phyloP scores from a whole-genome alignment of 345 rosid species.

The sweet orange (Citrus sinensis) region DVS_A1.0 CM039164.1:24717501-24718000 shows the following conservation, averaged over 20 bases:
- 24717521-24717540: background rate
- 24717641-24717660: too few relatives aligned
- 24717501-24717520: background rate
- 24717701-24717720: background rate
- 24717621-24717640: background rate
- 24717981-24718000: constrained; percentile 82
- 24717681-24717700: background rate
- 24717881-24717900: constrained; percentile 91
- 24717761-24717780: background rate
- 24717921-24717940: constrained; percentile 87
- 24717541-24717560: background rate
- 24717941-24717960: constrained; percentile 98
- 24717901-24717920: constrained; percentile 79
- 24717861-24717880: constrained; percentile 87
- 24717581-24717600: background rate
- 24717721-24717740: background rate
- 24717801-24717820: background rate
- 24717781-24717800: background rate
- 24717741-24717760: background rate
- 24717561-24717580: background rate
- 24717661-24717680: background rate
- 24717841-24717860: constrained; percentile 90
- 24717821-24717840: background rate
- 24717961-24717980: constrained; percentile 95
- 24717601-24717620: background rate